These are phyloP conservation scores for Lotus japonicus DNA, from an alignment of 306 rosid genomes.

Conservation along the genomic window DNA sequence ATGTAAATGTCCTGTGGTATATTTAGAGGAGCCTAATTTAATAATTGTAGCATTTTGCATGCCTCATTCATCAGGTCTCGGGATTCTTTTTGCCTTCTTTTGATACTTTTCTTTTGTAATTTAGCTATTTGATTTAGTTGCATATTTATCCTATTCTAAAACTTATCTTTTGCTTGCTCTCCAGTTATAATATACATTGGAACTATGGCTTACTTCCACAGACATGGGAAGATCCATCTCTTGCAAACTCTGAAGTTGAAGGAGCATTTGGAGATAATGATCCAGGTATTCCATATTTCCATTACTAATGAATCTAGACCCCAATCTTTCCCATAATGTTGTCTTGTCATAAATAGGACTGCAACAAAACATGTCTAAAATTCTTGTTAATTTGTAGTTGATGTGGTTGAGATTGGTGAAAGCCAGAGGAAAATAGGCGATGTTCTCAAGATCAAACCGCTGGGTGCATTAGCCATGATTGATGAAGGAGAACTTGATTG, in stretches of 20 bases:
- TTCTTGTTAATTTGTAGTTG: conserved; percentile 48
- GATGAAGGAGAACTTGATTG: conserved; percentile 99
- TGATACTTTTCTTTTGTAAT: conserved; percentile 7
- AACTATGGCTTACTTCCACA: conserved; percentile 96
- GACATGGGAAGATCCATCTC: conserved; percentile 96
- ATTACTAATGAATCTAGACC: not conserved
- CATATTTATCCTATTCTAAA: conserved; percentile 9
- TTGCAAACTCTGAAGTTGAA: conserved; percentile 75
- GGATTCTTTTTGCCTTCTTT: conserved; percentile 9
- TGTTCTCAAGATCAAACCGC: conserved; percentile 78
- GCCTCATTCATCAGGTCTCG: not conserved
- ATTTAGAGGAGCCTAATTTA: not conserved
- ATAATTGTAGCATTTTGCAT: not conserved
- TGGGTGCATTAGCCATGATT: conserved; percentile 97
- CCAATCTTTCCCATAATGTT: not conserved
- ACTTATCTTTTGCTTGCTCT: conserved; percentile 5
- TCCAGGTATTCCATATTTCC: conserved; percentile 53
- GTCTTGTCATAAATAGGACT: not conserved
- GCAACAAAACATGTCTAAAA: not conserved
- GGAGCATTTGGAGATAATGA: conserved; percentile 97
- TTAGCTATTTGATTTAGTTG: conserved; percentile 4
- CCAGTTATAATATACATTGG: conserved; percentile 86
- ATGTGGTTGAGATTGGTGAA: conserved; percentile 84
- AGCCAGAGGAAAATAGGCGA: conserved; percentile 67
- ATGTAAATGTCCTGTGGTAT: not conserved